Evolutionary conservation across 1,284 basidiomycete species (phyloP).

Genomic region (Neotropicomus parvogracilis): DNA sequence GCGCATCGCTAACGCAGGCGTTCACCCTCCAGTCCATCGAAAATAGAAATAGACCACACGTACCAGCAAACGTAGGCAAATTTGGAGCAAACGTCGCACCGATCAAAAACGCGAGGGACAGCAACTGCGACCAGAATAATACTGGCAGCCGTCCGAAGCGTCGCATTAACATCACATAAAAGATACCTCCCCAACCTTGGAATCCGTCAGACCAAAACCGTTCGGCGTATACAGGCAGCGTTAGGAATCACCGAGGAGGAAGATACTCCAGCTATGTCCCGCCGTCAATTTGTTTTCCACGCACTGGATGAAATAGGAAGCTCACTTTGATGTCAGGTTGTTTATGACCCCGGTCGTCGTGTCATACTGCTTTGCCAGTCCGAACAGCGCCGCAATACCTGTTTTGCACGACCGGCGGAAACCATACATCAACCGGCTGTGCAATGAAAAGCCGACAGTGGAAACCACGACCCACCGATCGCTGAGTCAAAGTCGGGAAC

Average conservation of each 20-base stretch:
- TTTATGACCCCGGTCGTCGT: slow-evolving; percentile 55
- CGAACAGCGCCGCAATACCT: slow-evolving; percentile 53
- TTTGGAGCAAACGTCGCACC: slow-evolving; percentile 54
- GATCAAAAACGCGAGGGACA: slow-evolving; percentile 45
- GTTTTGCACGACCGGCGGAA: not conserved
- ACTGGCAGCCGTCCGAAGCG: slow-evolving; percentile 56
- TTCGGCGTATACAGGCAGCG: not conserved
- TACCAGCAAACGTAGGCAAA: slow-evolving; percentile 46
- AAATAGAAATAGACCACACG: not conserved
- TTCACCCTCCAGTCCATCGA: not conserved
- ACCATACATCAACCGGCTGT: not conserved
- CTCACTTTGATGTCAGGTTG: slow-evolving; percentile 51
- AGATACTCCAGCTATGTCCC: slow-evolving; percentile 50
- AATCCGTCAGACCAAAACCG: slow-evolving; percentile 4
- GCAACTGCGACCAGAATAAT: slow-evolving; percentile 56
- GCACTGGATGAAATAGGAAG: not conserved
- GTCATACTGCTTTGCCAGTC: slow-evolving; percentile 45
- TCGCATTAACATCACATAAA: slow-evolving; percentile 53
- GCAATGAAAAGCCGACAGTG: not conserved
- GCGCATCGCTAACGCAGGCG: slow-evolving; percentile 51
- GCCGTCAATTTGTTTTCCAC: not conserved
- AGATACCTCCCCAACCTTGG: slow-evolving; percentile 52
- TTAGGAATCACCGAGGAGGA: slow-evolving; percentile 41
- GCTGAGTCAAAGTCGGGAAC: slow-evolving; percentile 55
- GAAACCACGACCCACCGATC: slow-evolving; percentile 35